Evolutionary conservation across 1,284 basidiomycete species (phyloP), one percentile per base, ranked within the genome.

Genomic region (Boletus semigastroideus): DNA sequence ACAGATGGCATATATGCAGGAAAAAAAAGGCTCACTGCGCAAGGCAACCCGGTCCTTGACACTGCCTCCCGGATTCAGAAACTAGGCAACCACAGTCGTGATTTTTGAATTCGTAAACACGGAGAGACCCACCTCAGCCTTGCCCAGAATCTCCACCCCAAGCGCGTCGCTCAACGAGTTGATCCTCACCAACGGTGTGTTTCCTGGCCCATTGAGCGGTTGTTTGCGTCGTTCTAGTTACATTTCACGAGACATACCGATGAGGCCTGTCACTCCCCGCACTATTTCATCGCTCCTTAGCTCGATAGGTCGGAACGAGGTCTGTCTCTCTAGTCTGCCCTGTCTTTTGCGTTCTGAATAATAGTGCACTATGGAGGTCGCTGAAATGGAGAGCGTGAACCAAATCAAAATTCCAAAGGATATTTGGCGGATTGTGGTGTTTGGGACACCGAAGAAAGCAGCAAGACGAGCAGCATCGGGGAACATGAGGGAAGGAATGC

Each of bases 21-120:
- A 14, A 13, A 12, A 25, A 25, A 25, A 1, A 13, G 7, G 25
- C 36, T 53, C 63, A 95, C 93, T 94, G 67, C 86, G 82, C 49
- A 98, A 70, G 0, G 95, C 96, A 12, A 99, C 95, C 20, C 97
- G 83, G 70, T 99, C 97, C 71, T 99, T 99, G 42, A 98, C 91
- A 51, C 94, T 98, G 20, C 97, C 97, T 16, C 94, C 97, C 0
- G 97, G 96, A 70, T 99, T 99, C 49, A 99, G 72, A 66, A 90
- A 98, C 87, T 95, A 33, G 36, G 30, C 25, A 43, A 41, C 38
- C 14, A 43, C 47, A 42, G 38, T 16, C 37, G 27, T 2, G 25
- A n/a, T 28, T 12, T 11, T 22, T 19, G 13, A 6, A 37, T 31
- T 50, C 41, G 13, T 14, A 34, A n/a, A 16, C 2, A 19, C 3